phyloP scores from a whole-genome alignment of 176 grass and related monocot species.

The Avena insularis region DNA sequence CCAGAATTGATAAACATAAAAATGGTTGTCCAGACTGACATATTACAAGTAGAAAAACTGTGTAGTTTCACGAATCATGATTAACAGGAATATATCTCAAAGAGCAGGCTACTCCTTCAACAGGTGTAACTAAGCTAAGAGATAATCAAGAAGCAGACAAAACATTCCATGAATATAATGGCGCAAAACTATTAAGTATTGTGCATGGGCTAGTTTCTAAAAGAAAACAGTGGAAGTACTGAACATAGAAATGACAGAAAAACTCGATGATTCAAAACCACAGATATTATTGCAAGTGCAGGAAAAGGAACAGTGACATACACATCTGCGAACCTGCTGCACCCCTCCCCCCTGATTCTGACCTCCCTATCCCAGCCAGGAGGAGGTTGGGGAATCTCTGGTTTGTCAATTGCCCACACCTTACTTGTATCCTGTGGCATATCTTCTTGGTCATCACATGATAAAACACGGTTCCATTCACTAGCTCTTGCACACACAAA shows the following conservation, averaged over 20 bases:
- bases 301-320: slow-evolving; percentile 46
- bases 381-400: slow-evolving; percentile 70
- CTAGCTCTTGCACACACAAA: slow-evolving; percentile 66
- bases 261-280: not conserved
- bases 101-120: not conserved
- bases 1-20: not conserved
- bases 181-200: not conserved
- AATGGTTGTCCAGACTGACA: slow-evolving; percentile 23
- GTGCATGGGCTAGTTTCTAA: not conserved
- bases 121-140: slow-evolving; percentile 27
- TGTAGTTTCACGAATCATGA: slow-evolving; percentile 24
- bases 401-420: slow-evolving; percentile 86
- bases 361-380: slow-evolving; percentile 86
- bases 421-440: slow-evolving; percentile 74
- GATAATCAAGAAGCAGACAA: slow-evolving; percentile 3
- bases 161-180: not conserved
- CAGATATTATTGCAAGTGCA: slow-evolving; percentile 33
- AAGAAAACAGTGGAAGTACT: not conserved
- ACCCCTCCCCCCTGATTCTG: slow-evolving; percentile 74
- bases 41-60: slow-evolving; percentile 27
- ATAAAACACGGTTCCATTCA: slow-evolving; percentile 70
- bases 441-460: slow-evolving; percentile 75
- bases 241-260: slow-evolving; percentile 3
- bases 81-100: slow-evolving; percentile 22
- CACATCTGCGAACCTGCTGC: slow-evolving; percentile 87